Evolutionary conservation across 1,139 yeast species (phyloP), one percentile per base, ranked within the genome.

Genomic region (Taphrina betulina): DNA sequence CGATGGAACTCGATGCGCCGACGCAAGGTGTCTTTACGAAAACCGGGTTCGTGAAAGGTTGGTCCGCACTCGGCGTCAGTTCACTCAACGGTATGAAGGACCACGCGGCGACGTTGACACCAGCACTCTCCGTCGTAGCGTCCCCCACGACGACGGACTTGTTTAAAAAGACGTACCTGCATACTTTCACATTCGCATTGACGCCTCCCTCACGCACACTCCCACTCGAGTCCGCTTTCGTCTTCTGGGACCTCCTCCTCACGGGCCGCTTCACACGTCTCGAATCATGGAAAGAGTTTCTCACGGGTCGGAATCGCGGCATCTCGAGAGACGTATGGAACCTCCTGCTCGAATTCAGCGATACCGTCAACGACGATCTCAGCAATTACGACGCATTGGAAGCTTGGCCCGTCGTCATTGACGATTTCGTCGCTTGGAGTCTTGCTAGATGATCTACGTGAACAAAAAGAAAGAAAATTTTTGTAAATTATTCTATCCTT

Each of bases 321-420:
- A 70, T 90, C 31, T 78, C 85, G 5, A 78, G 71, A 60, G 98
- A 90, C 66, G 80, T 83, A 34, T 90, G 96, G 96, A 77, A 79
- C 60, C 89, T 90, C 96, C 73, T 85, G 57, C 77, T 78, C 60
- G 79, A 81, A 60, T 88, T 90, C 66, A 72, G 85, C 53, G 51
- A 45, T 31, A 40, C 26, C 12, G 53, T 58, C 20, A 43, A 55
- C 28, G n/a, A n/a, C n/a, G 57, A 58, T 3, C 35, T 62, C 20
- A 53, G 26, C 7, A 72, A 69, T 2, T 89, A 88, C 68, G 90
- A 85, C 64, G 94, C 84, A 62, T 89, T 85, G 43, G 72, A 65
- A 1, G 85, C 96, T 0, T 90, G 97, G 97, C 98, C 97, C 4
- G 81, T 87, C 58, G 74, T 86, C 14, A 80, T 90, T 63, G 98